Evolutionary conservation across 208 protist species (phyloP).

Genomic region (Endotrypanum monterogeii): DNA sequence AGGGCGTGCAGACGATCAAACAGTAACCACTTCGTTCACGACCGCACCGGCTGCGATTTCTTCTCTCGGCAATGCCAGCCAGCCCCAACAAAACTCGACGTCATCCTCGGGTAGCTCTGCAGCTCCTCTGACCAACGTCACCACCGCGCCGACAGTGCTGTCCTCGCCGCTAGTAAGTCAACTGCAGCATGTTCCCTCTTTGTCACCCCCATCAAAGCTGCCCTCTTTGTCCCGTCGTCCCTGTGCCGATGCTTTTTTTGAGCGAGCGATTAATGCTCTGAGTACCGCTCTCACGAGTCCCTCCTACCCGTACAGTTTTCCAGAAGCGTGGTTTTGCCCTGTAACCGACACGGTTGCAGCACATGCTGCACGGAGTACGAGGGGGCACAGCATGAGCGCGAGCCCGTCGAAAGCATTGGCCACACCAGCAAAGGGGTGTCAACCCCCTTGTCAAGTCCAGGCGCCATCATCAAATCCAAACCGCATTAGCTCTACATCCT

Average conservation of each 20-base stretch:
- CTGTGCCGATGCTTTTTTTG: not conserved
- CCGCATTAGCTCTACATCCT: not conserved
- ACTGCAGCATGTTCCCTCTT: not conserved
- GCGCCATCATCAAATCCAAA: not conserved
- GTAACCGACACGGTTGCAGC: not conserved
- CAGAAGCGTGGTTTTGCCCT: not conserved
- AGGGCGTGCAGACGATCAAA: constrained; percentile 16
- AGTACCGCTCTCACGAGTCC: not conserved
- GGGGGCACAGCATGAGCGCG: not conserved
- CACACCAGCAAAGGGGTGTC: not conserved
- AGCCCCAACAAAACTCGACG: not conserved
- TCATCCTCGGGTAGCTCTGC: not conserved
- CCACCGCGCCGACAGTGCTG: not conserved
- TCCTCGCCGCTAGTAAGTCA: not conserved
- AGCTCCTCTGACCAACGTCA: not conserved
- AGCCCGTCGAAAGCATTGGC: not conserved
- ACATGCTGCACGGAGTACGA: not conserved
- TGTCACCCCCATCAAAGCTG: not conserved
- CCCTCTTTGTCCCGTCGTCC: too few relatives aligned
- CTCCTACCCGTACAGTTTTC: constrained; percentile 3
- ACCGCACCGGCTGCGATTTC: not conserved
- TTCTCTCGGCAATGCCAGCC: not conserved
- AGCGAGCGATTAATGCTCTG: not conserved
- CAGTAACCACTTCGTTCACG: not conserved
- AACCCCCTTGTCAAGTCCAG: not conserved